phyloP scores from a whole-genome alignment of 208 protist species.

The Porcisia deanei region DNA sequence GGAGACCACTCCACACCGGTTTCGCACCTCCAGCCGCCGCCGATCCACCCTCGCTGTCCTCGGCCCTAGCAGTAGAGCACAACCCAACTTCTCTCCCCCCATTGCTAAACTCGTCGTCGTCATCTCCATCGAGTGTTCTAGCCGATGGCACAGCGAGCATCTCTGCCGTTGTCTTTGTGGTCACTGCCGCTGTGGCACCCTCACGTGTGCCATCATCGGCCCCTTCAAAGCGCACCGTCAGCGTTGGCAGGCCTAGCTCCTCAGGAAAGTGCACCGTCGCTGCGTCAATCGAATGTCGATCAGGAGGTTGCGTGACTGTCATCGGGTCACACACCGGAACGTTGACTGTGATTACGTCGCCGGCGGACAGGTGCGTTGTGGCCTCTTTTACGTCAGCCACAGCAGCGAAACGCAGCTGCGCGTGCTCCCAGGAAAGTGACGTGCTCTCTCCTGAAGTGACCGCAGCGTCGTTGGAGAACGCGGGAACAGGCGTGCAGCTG shows the following conservation, averaged over 20 bases:
- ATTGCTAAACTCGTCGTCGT: slow-evolving; percentile 7
- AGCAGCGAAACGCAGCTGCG: slow-evolving; percentile 5
- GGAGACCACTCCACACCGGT: slow-evolving; percentile 35
- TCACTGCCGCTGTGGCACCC: slow-evolving; percentile 34
- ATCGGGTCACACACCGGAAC: slow-evolving; percentile 30
- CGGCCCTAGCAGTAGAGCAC: neutral
- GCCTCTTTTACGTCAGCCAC: slow-evolving; percentile 9
- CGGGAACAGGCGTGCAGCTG: slow-evolving; percentile 29
- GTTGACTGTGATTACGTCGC: slow-evolving; percentile 11
- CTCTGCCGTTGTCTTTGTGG: slow-evolving; percentile 30
- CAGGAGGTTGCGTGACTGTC: slow-evolving; percentile 22
- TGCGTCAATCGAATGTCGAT: slow-evolving; percentile 15
- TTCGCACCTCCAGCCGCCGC: neutral
- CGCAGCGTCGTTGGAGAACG: neutral
- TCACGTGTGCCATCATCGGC: slow-evolving; percentile 4
- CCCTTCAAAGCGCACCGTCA: slow-evolving; percentile 50
- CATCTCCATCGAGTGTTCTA: slow-evolving; percentile 17
- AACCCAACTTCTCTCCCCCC: neutral
- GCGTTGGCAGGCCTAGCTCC: slow-evolving; percentile 48
- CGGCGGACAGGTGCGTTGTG: neutral
- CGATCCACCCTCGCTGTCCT: neutral
- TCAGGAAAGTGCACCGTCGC: slow-evolving; percentile 68
- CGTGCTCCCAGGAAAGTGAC: neutral
- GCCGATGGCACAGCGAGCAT: slow-evolving; percentile 52
- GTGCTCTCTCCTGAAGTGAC: neutral